Conservation (phyloP, 192 early-diverging fungal species). For the Kickxella alabastrina region DNA sequence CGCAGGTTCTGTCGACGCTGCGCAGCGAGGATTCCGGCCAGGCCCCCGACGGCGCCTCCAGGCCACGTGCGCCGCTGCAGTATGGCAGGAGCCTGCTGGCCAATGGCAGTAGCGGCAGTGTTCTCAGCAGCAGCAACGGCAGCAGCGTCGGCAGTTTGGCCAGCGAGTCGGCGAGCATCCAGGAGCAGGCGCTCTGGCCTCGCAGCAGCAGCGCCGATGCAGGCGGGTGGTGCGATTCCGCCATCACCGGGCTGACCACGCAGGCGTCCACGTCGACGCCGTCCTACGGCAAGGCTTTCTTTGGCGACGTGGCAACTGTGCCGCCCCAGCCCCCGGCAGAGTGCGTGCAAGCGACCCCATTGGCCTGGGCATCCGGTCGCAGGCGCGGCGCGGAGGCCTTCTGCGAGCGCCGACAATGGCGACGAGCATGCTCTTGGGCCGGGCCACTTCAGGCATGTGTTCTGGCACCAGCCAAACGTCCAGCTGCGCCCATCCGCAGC, state of each 20-base stretch:
- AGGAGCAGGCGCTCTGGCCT: neutral
- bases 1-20: constrained; percentile 24
- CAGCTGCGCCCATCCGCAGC: constrained; percentile 10
- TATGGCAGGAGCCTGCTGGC: constrained; percentile 2
- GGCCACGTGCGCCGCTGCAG: too few species aligned
- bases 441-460: constrained; percentile 7
- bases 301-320: constrained; percentile 9
- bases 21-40: constrained; percentile 1
- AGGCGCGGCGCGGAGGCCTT: too few species aligned
- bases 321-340: neutral
- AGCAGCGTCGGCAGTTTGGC: constrained; percentile 10
- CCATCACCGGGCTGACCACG: constrained; percentile 31
- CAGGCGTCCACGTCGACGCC: constrained; percentile 22
- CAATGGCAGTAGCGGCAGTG: neutral
- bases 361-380: constrained; percentile 1
- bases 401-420: too few species aligned
- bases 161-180: neutral
- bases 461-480: constrained; percentile 8
- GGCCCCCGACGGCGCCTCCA: too few species aligned
- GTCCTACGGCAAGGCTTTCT: constrained; percentile 6
- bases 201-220: constrained; percentile 7
- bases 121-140: constrained; percentile 7
- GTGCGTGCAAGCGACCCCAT: constrained; percentile 1
- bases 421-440: constrained; percentile 1
- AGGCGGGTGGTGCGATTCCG: constrained; percentile 38